Base-by-base conservation (phyloP, 352 stramenopile genomes). In the Phytophthora ramorum region DNA sequence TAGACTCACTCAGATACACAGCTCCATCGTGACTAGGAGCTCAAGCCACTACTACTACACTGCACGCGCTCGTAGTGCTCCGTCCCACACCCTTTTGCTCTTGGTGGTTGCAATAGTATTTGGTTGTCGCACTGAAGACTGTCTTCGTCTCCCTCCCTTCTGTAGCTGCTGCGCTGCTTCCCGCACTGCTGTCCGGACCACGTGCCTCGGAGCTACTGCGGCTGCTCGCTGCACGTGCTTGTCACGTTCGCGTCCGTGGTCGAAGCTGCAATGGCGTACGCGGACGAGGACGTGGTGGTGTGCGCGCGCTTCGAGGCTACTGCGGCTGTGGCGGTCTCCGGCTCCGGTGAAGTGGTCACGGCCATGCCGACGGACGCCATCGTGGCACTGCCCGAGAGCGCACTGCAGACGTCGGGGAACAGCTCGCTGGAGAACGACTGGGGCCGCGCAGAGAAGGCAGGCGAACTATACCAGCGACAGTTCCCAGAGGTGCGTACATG, bases 141-240 rank as follows among this genome's bases (percentile, higher is more conserved):
- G 30, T 37, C 30, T 7, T 37, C 30, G 2, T n/a, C 12, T 40
- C 6, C 28, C 7, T 9, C 8, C 4, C 28, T 32, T 32, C 28
- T 46, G 16, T 60, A 70, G 60, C 28, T 74, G 35, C 44, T 70
- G 10, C 66, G 72, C 3, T 81, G 73, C 53, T 81, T 78, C 51
- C 73, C 73, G 13, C 73, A 81, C 49, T 81, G 69, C 43, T 81
- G 73, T 45, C 73, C 69, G 0, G 47, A 58, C 12, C 73, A 81
- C 44, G 41, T 64, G 4, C n/a, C 48, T 7, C 54, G 73, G 10
- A 73, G 73, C 28, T 81, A 81, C 52, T 81, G 73, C 49, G 73
- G 73, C 7, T 69, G 53, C 17, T 68, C 69, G 3, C 16, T 81
- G 1, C 49, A 78, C 19, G 0, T 81, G 2, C 63, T 66, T 22